Conservation (phyloP, 345 rosid genomes). For the Heritiera littoralis region DNA sequence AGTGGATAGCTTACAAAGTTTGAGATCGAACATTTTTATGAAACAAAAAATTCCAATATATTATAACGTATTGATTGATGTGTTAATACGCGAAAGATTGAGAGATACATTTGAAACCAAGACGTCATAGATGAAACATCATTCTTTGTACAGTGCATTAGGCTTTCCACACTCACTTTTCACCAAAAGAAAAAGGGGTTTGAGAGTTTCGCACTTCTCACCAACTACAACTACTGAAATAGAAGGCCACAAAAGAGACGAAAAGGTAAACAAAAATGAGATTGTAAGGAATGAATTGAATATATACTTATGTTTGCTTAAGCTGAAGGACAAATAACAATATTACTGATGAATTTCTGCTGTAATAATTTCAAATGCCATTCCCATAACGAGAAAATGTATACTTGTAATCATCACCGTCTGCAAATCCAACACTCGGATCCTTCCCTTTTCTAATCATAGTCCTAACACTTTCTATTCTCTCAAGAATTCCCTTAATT, state of each 20-base stretch:
- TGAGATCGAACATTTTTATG: too few species aligned
- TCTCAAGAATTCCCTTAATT: slow-evolving; percentile 57
- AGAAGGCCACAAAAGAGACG: background rate
- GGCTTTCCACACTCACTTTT: too few species aligned
- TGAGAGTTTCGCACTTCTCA: too few species aligned
- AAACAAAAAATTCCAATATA: too few species aligned
- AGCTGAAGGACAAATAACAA: background rate
- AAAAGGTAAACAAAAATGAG: background rate
- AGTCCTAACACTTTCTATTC: slow-evolving; percentile 50
- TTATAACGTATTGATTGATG: too few species aligned
- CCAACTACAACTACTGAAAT: background rate
- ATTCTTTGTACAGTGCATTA: too few species aligned
- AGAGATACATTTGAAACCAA: too few species aligned
- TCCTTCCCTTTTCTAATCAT: slow-evolving; percentile 51
- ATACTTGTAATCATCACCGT: slow-evolving; percentile 56
- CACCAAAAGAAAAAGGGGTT: too few species aligned
- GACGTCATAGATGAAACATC: too few species aligned
- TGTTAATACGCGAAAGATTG: too few species aligned
- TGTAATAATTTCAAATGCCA: slow-evolving; percentile 8
- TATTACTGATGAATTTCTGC: background rate
- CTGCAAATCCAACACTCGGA: slow-evolving; percentile 61
- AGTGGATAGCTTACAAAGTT: too few species aligned
- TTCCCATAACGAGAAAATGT: slow-evolving; percentile 45
- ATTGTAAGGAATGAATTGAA: background rate
- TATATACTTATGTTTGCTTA: background rate